Evolutionary conservation across 129 eudicot genomes (phyloP), one percentile per base, ranked within the genome.

Genomic region (Silybum marianum): DNA sequence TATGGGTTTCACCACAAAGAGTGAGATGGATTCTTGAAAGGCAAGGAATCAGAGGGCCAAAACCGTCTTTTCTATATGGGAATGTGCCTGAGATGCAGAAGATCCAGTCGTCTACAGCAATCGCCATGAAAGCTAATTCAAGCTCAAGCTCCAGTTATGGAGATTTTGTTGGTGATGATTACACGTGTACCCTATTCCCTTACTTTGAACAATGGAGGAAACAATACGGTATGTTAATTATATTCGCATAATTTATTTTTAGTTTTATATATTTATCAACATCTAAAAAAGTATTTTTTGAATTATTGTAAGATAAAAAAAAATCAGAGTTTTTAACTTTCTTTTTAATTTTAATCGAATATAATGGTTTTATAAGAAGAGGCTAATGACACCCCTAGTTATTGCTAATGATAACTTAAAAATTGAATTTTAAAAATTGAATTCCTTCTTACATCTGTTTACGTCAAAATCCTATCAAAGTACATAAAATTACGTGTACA

Each of bases 181-280:
- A 94, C 32, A 88, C 95, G 44, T 88, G 86, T 66, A 77, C 89
- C 7, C 92, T 94, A 66, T 94, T 94, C 66, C 98, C 98, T 25
- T 94, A 94, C 90, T 91, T 94, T 80, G 97, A 90, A 77, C 93
- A 90, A 81, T 94, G 98, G 98, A 85, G 97, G 71, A 91, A 91
- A 84, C 82, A 87, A 78, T 94, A 94, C 42, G 98, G 97, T 94
- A 89, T 71, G 70, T 11, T 40, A 42, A 32, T 32, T 32, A 32
- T 58, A 6, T 2, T 58, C 9, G 9, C 10, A 58, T 58, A 18
- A 14, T 16, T 13, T 48, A 2, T n/a, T 13, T 48, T 48, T 48
- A 48, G 5, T 13, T 51, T 51, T 51, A 42, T 42, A 38, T 38
- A 38, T 38, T 6, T 38, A 38, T 38, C 36, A 32, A 32, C 36